Evolutionary conservation across 768 basidiomycete species (phyloP), one percentile per base, ranked within the genome.

Genomic region (Albatrellus ellisii): DNA sequence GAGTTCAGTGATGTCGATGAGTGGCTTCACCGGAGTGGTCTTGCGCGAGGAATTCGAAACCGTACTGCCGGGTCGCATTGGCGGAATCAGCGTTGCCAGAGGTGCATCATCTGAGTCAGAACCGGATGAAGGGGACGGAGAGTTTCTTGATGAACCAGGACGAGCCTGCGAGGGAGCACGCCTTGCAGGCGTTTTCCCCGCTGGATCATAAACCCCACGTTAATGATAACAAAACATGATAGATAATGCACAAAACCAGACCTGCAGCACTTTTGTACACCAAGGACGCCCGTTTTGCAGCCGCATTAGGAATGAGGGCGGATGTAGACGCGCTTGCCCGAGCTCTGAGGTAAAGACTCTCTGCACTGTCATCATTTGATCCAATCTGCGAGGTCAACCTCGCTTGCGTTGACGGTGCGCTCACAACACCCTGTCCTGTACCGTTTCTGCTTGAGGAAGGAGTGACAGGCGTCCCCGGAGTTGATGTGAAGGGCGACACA

Each of bases 11-110:
- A 62, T 58, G 38, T 62, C 69, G 26, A 71, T 66, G 17, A 70
- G 58, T 1, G 69, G 70, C 47, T 67, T 71, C 7, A 56, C 15
- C n/a, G 61, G 63, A 27, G 54, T 51, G n/a, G 64, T 59, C 29
- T 51, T 50, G 10, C 40, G 43, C 20, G 58, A 59, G 18, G 24
- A 38, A 39, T 59, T 56, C 15, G 62, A 59, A 4, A 48, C 47
- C 8, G 78, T 67, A 48, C 77, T 81, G 14, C 78, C 80, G 12
- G 83, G 81, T 26, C 84, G 68, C 36, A 65, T 69, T 9, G 83
- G 81, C 0, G 65, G 64, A 6, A 81, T 60, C 26, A 84, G 63
- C 1, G 62, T 66, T 1, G 79, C 76, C 26, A 88, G 65, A 10
- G 83, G 84, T 2, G 75, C 70, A 49, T 77, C 65, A 44, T 80